phyloP scores from a whole-genome alignment of 352 stramenopile species.

The Globisporangium okanoganense region DNA sequence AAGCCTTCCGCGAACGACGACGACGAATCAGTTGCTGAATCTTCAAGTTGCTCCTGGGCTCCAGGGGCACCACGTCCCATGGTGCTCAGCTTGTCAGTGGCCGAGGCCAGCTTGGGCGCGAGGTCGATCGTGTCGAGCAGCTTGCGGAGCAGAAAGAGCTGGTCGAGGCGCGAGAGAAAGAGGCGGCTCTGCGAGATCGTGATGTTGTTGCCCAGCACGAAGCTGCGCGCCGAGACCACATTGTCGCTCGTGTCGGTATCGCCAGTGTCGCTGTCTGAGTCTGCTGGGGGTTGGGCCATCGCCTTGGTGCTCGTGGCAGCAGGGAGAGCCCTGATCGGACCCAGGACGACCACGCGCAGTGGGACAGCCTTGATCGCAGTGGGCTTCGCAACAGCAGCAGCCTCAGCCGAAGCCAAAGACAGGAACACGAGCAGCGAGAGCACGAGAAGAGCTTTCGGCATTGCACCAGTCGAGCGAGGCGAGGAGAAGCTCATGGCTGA shows the following conservation, averaged over 20 bases:
- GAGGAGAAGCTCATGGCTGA: not conserved
- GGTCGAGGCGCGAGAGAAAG: slow-evolving; percentile 15
- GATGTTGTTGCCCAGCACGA: slow-evolving; percentile 13
- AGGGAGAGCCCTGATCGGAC: not conserved
- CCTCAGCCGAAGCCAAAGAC: not conserved
- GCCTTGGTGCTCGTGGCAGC: not conserved
- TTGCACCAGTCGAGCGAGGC: not conserved
- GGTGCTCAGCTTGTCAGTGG: not conserved
- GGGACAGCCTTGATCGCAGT: not conserved
- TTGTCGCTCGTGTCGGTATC: not conserved
- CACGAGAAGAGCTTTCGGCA: not conserved
- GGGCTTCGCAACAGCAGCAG: not conserved
- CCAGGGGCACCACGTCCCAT: not conserved
- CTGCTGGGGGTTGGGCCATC: not conserved
- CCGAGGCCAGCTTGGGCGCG: not conserved
- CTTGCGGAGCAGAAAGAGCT: slow-evolving; percentile 8
- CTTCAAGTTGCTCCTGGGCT: not conserved
- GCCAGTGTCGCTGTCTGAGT: not conserved
- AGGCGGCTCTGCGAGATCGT: slow-evolving; percentile 14
- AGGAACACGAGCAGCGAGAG: not conserved
- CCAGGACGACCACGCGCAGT: not conserved
- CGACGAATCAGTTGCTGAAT: not conserved
- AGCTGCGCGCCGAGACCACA: slow-evolving; percentile 4
- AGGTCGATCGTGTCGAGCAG: slow-evolving; percentile 13
- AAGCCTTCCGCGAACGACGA: not conserved